phyloP scores from a whole-genome alignment of 176 grass and related monocot genomes.

The bread wheat (Triticum aestivum) region DNA sequence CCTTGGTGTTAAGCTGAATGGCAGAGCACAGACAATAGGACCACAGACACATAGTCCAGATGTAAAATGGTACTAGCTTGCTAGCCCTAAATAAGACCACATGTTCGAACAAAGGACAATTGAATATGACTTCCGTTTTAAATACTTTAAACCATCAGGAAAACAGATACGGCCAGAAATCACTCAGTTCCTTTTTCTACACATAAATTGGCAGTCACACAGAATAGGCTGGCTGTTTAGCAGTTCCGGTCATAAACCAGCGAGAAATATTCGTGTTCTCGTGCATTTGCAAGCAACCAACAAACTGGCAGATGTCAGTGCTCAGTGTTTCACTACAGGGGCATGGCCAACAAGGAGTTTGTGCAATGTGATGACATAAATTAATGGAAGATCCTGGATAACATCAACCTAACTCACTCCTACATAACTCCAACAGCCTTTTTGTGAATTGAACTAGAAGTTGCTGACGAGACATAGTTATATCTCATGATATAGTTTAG shows the following conservation, averaged over 20 bases:
- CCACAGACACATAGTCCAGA: not conserved
- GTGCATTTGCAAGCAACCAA: not conserved
- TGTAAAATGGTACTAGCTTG: not conserved
- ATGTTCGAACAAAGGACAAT: not conserved
- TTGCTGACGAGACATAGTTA: not conserved
- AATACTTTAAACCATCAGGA: not conserved
- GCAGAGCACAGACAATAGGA: not conserved
- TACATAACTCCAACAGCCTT: not conserved
- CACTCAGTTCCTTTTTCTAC: not conserved
- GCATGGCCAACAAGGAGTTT: not conserved
- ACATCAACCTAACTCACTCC: constrained; percentile 6
- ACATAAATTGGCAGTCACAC: constrained; percentile 6
- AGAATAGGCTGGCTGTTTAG: not conserved
- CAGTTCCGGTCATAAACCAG: constrained; percentile 2
- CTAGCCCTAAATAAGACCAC: not conserved
- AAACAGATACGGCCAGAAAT: not conserved
- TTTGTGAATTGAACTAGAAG: not conserved
- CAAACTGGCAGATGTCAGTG: not conserved
- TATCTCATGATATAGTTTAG: constrained; percentile 9
- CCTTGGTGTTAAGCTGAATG: not conserved
- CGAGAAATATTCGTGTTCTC: not conserved
- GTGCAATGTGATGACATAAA: not conserved
- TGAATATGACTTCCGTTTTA: not conserved
- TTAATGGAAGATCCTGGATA: constrained; percentile 15
- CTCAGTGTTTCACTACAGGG: not conserved